These are phyloP conservation scores for Oenanthe sinensis DNA, from an alignment of 129 eudicot genomes.

Conservation along the genomic window DNA sequence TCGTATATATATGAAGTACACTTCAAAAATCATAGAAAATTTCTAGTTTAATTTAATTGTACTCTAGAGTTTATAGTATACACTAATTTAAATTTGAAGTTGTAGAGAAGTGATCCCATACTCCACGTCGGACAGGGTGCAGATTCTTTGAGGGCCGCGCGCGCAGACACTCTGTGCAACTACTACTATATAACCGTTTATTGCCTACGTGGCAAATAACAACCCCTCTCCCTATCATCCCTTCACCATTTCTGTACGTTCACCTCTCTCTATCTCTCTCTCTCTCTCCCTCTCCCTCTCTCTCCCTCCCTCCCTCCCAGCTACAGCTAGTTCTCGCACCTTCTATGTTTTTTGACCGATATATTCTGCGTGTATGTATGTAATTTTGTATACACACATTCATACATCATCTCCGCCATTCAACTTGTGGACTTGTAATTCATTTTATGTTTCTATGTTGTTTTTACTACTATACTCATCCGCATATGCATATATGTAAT, in stretches of 20 bases:
- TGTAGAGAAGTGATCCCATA: not conserved
- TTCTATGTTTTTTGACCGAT: not conserved
- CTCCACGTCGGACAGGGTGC: not conserved
- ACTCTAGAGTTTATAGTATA: too few relatives aligned
- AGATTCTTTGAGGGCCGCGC: not conserved
- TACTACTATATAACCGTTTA: not conserved
- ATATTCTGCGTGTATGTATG: not conserved
- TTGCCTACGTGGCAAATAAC: conserved; percentile 10
- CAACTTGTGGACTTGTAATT: not conserved
- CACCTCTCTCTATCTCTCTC: not conserved
- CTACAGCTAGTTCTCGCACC: not conserved
- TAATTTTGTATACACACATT: not conserved
- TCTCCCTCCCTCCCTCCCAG: not conserved
- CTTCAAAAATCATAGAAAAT: too few relatives aligned
- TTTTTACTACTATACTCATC: too few relatives aligned
- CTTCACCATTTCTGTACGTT: not conserved
- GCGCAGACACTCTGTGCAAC: not conserved
- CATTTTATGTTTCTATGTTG: too few relatives aligned
- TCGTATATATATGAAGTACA: too few relatives aligned
- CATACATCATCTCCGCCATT: not conserved
- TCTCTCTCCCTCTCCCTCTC: not conserved
- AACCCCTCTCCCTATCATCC: not conserved
- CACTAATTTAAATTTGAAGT: too few relatives aligned
- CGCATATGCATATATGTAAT: too few relatives aligned
- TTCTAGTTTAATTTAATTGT: too few relatives aligned